Evolutionary conservation across 2,329 filamentous ascomycete genomes (phyloP).

Genomic region (Ceratocystis variospora): DNA sequence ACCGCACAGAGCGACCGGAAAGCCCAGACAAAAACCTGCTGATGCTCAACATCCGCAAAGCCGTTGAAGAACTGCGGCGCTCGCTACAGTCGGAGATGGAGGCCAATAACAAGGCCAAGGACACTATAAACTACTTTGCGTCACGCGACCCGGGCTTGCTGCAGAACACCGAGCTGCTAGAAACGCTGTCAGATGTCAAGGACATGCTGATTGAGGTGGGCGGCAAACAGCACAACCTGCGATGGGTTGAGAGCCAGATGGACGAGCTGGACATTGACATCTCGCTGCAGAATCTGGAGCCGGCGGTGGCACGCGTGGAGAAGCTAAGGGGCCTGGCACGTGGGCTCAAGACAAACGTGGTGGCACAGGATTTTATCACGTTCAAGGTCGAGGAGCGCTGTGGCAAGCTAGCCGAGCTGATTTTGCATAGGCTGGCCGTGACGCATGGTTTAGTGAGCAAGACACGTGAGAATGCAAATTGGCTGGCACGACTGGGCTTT

Average conservation of each 20-base stretch:
- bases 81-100: slow-evolving; percentile 75
- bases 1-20: slow-evolving; percentile 73
- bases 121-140: slow-evolving; percentile 76
- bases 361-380: slow-evolving; percentile 83
- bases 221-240: slow-evolving; percentile 87
- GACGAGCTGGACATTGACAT: slow-evolving; percentile 95
- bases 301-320: slow-evolving; percentile 71
- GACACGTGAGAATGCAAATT: slow-evolving; percentile 67
- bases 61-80: slow-evolving; percentile 81
- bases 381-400: slow-evolving; percentile 83
- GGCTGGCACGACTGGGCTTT: slow-evolving; percentile 75
- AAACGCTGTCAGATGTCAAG: slow-evolving; percentile 63
- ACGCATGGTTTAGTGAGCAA: slow-evolving; percentile 63
- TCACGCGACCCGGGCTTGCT: slow-evolving; percentile 62
- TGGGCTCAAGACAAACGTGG: slow-evolving; percentile 67
- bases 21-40: slow-evolving; percentile 65
- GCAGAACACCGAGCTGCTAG: slow-evolving; percentile 66
- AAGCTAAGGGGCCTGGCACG: slow-evolving; percentile 67
- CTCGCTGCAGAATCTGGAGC: slow-evolving; percentile 76
- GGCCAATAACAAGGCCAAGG: slow-evolving; percentile 67
- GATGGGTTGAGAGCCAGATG: slow-evolving; percentile 90
- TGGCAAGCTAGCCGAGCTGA: slow-evolving; percentile 57
- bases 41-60: slow-evolving; percentile 80
- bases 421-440: slow-evolving; percentile 64
- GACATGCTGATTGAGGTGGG: slow-evolving; percentile 92